Evolutionary conservation across 2,329 filamentous ascomycete species (phyloP), one percentile per base, ranked within the genome.

Genomic region (Periconia sp.): DNA sequence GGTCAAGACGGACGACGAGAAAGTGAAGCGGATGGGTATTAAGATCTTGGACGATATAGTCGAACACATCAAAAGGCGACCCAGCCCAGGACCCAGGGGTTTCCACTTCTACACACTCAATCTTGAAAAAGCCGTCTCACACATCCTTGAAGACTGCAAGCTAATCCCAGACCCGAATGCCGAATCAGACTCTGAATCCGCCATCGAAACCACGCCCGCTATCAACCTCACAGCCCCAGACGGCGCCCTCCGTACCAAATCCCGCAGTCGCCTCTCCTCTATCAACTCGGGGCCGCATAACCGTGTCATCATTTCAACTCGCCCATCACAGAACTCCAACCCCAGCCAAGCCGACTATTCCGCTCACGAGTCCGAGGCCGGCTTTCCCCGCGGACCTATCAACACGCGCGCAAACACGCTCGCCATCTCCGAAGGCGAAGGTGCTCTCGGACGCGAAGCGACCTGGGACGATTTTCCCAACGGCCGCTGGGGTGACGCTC

Each of bases 381-480:
- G 88, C 17, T 77, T 92, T n/a, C 90, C 86, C 1, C 83, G 84
- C 2, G 86, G 86, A 62, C 85, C 63, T 51, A 77, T 93, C 65
- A 92, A 93, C 70, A 86, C 85, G 18, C 85, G 92, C 49, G 88
- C 88, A 52, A 93, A 92, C 71, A 94, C 91, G 1, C 82, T 97
- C 10, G 91, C 92, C 27, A 97, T 97, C 53, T 96, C 92, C 0
- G 93, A 97, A 76, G 93, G 94, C 6, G 89, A 96, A 67, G 94
- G 93, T 20, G 83, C 89, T 3, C 80, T 97, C 7, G 94, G 93
- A 11, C 84, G 94, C 47, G 93, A 97, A 79, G 94, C 94, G 33
- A 99, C 94, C 0, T 99, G 94, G 94, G 94, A 99, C 67, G 94
- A 99, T 66, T 99, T 92, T 74, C 93, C 93, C 58, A 97, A 97